Percentiles rank a stretch among this genome's conserved stretches.
These are phyloP conservation scores for Plasmopara muralis DNA, from an alignment of 352 stramenopile genomes.

Conservation along the genomic window DNA sequence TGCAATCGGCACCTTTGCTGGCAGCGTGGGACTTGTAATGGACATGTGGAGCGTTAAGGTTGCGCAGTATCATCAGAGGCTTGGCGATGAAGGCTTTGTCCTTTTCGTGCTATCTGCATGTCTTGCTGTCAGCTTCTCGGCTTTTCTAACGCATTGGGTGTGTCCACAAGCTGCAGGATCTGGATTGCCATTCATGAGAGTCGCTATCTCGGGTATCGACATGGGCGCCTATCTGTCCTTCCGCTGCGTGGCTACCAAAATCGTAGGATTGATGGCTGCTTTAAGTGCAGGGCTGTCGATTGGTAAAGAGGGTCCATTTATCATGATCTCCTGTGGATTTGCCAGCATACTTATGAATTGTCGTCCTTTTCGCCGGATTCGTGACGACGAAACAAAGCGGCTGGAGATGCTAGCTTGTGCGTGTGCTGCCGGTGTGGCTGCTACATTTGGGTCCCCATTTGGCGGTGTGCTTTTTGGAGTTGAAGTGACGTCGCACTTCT, in stretches of 20 bases:
- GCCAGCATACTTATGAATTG: constrained; percentile 73
- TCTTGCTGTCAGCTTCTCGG: constrained; percentile 37
- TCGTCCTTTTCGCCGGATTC: constrained; percentile 55
- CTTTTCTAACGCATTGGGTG: constrained; percentile 46
- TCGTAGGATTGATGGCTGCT: constrained; percentile 54
- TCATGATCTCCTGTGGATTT: constrained; percentile 84
- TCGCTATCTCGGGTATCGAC: constrained; percentile 78
- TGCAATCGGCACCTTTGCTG: constrained; percentile 62
- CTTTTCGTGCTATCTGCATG: constrained; percentile 58
- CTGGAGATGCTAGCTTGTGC: constrained; percentile 80
- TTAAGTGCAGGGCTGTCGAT: constrained; percentile 66
- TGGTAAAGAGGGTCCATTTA: constrained; percentile 83
- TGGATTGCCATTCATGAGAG: constrained; percentile 73
- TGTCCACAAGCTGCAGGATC: constrained; percentile 69
- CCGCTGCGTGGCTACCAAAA: constrained; percentile 66
- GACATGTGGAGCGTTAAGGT: constrained; percentile 63
- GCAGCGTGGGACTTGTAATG: constrained; percentile 49
- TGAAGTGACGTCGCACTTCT: constrained; percentile 82
- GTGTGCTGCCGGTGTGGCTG: constrained; percentile 71
- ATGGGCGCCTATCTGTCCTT: constrained; percentile 70
- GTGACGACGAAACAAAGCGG: constrained; percentile 73
- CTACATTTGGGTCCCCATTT: constrained; percentile 82
- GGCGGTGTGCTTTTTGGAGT: constrained; percentile 82
- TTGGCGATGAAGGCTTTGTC: constrained; percentile 44
- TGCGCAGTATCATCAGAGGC: constrained; percentile 49